phyloP scores from a whole-genome alignment of 2,329 filamentous ascomycete species.

The Cercospora beticola region DNA sequence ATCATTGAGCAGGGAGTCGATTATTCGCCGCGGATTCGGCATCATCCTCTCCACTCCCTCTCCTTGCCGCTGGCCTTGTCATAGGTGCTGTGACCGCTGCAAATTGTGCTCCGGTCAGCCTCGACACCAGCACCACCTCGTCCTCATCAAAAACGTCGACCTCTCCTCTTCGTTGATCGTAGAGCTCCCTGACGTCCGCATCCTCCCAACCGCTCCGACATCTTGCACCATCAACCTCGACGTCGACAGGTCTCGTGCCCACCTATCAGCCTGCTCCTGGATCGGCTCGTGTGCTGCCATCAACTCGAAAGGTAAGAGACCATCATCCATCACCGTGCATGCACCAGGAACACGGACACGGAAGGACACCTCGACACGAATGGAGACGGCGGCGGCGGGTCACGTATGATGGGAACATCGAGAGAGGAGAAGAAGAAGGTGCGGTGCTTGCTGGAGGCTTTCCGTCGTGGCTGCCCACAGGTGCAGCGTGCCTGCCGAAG shows the following conservation, averaged over 20 bases:
- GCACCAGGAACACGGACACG: not conserved
- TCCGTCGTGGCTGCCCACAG: constrained; percentile 9
- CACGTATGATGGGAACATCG: not conserved
- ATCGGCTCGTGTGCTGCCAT: constrained; percentile 11
- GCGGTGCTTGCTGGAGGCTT: constrained; percentile 4
- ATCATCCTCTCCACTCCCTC: constrained; percentile 23
- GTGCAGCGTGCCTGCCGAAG: not conserved
- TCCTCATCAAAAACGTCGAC: constrained; percentile 30
- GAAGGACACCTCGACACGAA: not conserved
- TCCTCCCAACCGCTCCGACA: constrained; percentile 15
- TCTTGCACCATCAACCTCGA: constrained; percentile 13
- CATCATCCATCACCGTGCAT: not conserved
- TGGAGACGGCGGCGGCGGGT: not conserved
- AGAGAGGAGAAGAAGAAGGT: not conserved
- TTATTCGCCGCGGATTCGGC: constrained; percentile 27
- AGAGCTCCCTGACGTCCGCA: constrained; percentile 38
- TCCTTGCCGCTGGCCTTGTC: constrained; percentile 22
- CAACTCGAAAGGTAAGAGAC: constrained; percentile 9
- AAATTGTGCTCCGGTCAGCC: constrained; percentile 29
- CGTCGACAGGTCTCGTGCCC: constrained; percentile 23
- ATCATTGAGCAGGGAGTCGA: constrained; percentile 25
- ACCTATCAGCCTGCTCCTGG: constrained; percentile 3
- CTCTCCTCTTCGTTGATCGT: constrained; percentile 46
- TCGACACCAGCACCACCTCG: constrained; percentile 17
- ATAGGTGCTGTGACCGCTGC: constrained; percentile 22